These are phyloP conservation scores for Rhizopogon roseolus DNA, from an alignment of 768 basidiomycete genomes.

Conservation along the genomic window DNA sequence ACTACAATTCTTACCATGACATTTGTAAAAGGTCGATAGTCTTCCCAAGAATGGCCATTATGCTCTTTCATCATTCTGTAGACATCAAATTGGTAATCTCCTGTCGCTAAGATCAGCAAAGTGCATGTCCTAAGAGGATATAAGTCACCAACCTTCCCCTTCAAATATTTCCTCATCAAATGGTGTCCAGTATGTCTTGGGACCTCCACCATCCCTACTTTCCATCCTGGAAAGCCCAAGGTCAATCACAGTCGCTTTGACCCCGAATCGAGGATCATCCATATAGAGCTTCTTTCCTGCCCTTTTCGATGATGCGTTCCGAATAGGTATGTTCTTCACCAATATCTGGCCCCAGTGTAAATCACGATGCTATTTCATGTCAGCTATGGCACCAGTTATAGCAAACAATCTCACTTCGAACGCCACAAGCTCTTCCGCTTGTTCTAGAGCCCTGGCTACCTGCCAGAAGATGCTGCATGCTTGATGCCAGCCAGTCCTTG, in stretches of 20 bases:
- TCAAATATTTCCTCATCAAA: slow-evolving; percentile 90
- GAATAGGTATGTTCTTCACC: slow-evolving; percentile 49
- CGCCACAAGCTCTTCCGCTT: slow-evolving; percentile 72
- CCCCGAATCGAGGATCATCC: slow-evolving; percentile 64
- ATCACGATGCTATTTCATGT: slow-evolving; percentile 77
- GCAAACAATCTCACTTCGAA: slow-evolving; percentile 69
- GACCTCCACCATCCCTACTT: slow-evolving; percentile 41
- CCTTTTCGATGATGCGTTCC: slow-evolving; percentile 31
- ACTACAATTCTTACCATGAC: slow-evolving; percentile 62
- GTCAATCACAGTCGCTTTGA: slow-evolving; percentile 87
- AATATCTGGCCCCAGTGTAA: slow-evolving; percentile 98
- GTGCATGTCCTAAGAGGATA: background rate
- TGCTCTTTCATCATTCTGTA: slow-evolving; percentile 82
- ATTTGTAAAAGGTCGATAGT: slow-evolving; percentile 79
- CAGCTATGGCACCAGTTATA: slow-evolving; percentile 2
- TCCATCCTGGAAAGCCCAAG: slow-evolving; percentile 88
- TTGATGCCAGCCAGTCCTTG: slow-evolving; percentile 75
- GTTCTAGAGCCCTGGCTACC: slow-evolving; percentile 68
- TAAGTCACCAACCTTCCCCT: slow-evolving; percentile 62
- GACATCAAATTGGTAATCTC: slow-evolving; percentile 92
- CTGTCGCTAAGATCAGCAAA: slow-evolving; percentile 31
- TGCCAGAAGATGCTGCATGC: slow-evolving; percentile 92
- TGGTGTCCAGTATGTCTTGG: slow-evolving; percentile 63
- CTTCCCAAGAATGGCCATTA: slow-evolving; percentile 64
- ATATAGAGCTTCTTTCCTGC: slow-evolving; percentile 37